Evolutionary conservation across 2,329 filamentous ascomycete genomes (phyloP), one percentile per base, ranked within the genome.

Genomic region (Colletotrichum sp.): DNA sequence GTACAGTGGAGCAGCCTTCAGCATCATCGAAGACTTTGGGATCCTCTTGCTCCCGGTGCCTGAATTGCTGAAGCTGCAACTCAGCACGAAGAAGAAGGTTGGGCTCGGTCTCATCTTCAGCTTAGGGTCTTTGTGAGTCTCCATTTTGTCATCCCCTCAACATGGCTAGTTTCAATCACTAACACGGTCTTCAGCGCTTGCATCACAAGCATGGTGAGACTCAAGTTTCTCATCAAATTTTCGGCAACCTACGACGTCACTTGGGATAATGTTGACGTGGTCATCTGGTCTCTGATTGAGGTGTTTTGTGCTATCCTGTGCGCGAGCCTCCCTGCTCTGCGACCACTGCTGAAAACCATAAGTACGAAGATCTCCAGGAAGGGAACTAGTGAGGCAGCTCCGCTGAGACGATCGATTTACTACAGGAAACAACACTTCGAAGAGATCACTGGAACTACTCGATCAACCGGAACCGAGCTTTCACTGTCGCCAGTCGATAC

Each of bases 251-350:
- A 66, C 10, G 65, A 55, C 49, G 36, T 71, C 6, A 65, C 34
- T 80, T 81, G 79, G 77, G 75, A 80, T 49, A 80, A 81, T 49
- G 80, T 81, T 39, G 80, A 83, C 62, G 75, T 83, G 6, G 78
- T 83, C 8, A 79, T 82, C 24, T 84, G 83, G 83, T 82, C 81
- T 10, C 72, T 80, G 5, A 80, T 83, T 32, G 83, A 84, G 75
- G 78, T 78, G 9, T 79, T 80, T 28, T 79, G 81, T 8, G 87
- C 86, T 9, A 87, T 88, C 18, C 82, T 83, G 24, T 87, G 82
- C 5, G 87, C 85, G 60, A 88, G 86, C 68, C 84, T 87, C 1
- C 82, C 83, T 6, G 83, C 85, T 28, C 85, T 82, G 7, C 87
- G 86, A 0, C 87, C 84, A 67, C 72, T 26, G 75, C 76, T 66